Conservation (phyloP, 306 rosid genomes). For the Abrus precatorius region DNA sequence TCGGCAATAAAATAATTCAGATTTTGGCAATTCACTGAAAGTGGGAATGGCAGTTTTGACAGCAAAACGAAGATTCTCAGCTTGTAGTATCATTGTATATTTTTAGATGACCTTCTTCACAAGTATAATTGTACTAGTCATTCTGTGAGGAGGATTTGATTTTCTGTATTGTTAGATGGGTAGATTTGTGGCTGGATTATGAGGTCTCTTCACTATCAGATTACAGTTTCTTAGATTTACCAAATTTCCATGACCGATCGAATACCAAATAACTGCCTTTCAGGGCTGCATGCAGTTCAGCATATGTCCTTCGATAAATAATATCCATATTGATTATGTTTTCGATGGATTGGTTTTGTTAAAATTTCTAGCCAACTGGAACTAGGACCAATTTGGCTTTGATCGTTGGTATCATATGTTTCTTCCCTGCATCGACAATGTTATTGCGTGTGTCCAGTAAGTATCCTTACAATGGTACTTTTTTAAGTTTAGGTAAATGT, state of each 20-base stretch:
- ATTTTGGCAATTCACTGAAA: constrained; percentile 44
- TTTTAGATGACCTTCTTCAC: constrained; percentile 27
- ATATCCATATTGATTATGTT: neutral
- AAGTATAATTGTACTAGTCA: constrained; percentile 23
- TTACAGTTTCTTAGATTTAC: neutral
- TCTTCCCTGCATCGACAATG: neutral
- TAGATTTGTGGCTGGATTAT: constrained; percentile 3
- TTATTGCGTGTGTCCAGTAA: neutral
- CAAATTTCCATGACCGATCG: neutral
- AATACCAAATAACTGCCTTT: neutral
- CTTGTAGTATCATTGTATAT: constrained; percentile 45
- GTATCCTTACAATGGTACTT: neutral
- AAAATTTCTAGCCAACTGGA: neutral
- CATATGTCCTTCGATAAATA: neutral
- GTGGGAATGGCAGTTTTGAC: constrained; percentile 58
- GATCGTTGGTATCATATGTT: neutral
- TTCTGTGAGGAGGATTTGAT: constrained; percentile 24
- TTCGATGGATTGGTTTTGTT: neutral
- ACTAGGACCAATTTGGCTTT: neutral
- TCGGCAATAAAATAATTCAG: constrained; percentile 37
- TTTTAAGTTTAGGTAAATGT: no score
- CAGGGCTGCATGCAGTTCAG: neutral
- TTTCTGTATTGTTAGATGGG: constrained; percentile 30
- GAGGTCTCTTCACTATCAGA: neutral
- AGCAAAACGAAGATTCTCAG: constrained; percentile 47